These are phyloP conservation scores for Penicillium corylophilum DNA, from an alignment of 2,329 filamentous ascomycete genomes.

Conservation along the genomic window DNA sequence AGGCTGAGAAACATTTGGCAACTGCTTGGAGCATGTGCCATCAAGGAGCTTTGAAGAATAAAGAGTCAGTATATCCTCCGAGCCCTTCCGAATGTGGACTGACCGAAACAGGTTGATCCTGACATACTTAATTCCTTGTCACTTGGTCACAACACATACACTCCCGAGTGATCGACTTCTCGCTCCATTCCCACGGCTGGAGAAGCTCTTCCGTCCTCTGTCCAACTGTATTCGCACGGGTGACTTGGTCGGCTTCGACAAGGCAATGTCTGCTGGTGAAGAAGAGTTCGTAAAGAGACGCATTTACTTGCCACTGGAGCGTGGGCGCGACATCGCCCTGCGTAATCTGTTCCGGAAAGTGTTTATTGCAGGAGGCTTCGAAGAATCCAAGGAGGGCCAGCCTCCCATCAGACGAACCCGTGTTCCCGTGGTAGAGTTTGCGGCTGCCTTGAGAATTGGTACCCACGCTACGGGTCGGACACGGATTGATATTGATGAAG, in stretches of 20 bases:
- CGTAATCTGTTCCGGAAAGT: slow-evolving; percentile 92
- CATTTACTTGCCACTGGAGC: slow-evolving; percentile 91
- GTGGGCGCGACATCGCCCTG: slow-evolving; percentile 85
- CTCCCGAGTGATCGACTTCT: slow-evolving; percentile 74
- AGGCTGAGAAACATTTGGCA: slow-evolving; percentile 78
- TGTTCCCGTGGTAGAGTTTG: slow-evolving; percentile 80
- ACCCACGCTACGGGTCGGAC: slow-evolving; percentile 53
- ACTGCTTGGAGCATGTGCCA: slow-evolving; percentile 82
- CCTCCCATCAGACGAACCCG: slow-evolving; percentile 65
- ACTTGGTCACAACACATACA: slow-evolving; percentile 81
- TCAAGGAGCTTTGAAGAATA: slow-evolving; percentile 68
- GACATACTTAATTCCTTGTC: slow-evolving; percentile 91
- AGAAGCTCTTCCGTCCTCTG: slow-evolving; percentile 75
- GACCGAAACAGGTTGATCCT: slow-evolving; percentile 69
- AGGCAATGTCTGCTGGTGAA: slow-evolving; percentile 75
- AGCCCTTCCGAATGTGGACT: not conserved
- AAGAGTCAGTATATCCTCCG: slow-evolving; percentile 61
- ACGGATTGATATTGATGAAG: slow-evolving; percentile 80
- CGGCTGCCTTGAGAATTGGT: slow-evolving; percentile 75
- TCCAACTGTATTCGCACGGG: slow-evolving; percentile 76
- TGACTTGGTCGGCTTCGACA: slow-evolving; percentile 79
- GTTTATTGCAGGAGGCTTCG: slow-evolving; percentile 79
- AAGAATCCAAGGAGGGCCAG: slow-evolving; percentile 69
- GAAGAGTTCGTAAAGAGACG: slow-evolving; percentile 90
- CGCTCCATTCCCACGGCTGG: slow-evolving; percentile 70